Conservation (phyloP, 371 early-diverging fungal genomes). For the Homolaphlyctis polyrhiza region DNA sequence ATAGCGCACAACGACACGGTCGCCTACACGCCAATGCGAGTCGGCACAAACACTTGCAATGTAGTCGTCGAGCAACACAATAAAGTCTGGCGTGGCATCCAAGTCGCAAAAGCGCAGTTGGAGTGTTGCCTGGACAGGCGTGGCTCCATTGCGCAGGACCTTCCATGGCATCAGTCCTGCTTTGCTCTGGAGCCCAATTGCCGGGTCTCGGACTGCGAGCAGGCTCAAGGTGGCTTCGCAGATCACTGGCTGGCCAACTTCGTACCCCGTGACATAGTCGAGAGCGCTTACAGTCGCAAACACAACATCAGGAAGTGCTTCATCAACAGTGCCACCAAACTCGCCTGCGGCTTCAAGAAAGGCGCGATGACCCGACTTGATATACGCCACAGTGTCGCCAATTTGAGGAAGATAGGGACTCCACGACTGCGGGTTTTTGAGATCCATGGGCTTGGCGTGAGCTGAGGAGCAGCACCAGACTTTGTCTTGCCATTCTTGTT, state of each 20-base stretch:
- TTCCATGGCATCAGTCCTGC: not conserved
- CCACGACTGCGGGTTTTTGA: not conserved
- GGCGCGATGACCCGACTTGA: slow-evolving; percentile 18
- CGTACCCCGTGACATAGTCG: slow-evolving; percentile 9
- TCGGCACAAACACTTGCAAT: too few relatives aligned
- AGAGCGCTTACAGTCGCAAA: slow-evolving; percentile 9
- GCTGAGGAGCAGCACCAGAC: too few relatives aligned
- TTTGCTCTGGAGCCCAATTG: not conserved
- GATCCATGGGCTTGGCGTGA: not conserved
- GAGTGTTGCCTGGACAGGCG: slow-evolving; percentile 5
- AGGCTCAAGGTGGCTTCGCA: not conserved
- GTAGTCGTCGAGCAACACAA: slow-evolving; percentile 15
- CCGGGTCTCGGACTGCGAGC: not conserved
- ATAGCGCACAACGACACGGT: slow-evolving; percentile 12
- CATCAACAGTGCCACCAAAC: not conserved
- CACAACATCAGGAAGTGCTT: slow-evolving; percentile 7
- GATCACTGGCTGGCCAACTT: not conserved
- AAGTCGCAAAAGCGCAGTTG: slow-evolving; percentile 13
- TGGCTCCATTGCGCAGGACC: not conserved
- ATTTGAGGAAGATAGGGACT: slow-evolving; percentile 29
- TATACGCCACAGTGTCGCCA: slow-evolving; percentile 22
- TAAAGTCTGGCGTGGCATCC: slow-evolving; percentile 17
- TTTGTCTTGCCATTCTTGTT: not conserved
- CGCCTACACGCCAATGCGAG: slow-evolving; percentile 11
- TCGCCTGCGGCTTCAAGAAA: slow-evolving; percentile 2